A percentile compares a stretch with the other conserved stretches of the same genome.
Evolutionary conservation across 495 filamentous ascomycete species (phyloP).

Genomic region (Clavariopsis aquatica): DNA sequence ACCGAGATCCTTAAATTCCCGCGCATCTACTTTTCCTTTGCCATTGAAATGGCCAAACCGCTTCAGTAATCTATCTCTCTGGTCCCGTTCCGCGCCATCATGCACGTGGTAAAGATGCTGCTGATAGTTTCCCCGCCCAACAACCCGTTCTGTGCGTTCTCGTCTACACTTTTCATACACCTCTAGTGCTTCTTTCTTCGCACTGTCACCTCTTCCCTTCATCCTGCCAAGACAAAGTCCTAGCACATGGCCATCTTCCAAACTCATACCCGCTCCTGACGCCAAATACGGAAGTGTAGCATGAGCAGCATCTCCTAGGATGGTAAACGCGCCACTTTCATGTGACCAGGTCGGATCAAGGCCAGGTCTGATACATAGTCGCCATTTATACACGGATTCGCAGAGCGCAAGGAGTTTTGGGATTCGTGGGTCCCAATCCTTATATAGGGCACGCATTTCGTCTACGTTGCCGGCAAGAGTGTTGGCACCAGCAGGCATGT

Average conservation of each 20-base stretch:
- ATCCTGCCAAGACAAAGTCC: slow-evolving; percentile 47
- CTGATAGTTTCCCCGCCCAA: slow-evolving; percentile 54
- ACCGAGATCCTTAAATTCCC: background rate
- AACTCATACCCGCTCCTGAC: slow-evolving; percentile 30
- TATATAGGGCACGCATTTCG: slow-evolving; percentile 66
- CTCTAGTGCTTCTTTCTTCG: slow-evolving; percentile 48
- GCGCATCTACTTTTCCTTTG: slow-evolving; percentile 8
- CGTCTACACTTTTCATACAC: slow-evolving; percentile 55
- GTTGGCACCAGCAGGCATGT: slow-evolving; percentile 59
- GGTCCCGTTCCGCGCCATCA: slow-evolving; percentile 55
- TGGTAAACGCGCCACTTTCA: slow-evolving; percentile 30
- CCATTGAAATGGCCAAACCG: slow-evolving; percentile 19
- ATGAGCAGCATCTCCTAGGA: slow-evolving; percentile 40
- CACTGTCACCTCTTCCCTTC: slow-evolving; percentile 39
- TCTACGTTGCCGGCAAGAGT: slow-evolving; percentile 61
- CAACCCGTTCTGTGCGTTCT: slow-evolving; percentile 53
- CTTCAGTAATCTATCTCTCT: slow-evolving; percentile 47
- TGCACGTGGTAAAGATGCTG: slow-evolving; percentile 56
- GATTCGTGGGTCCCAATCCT: slow-evolving; percentile 54
- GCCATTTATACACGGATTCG: slow-evolving; percentile 38
- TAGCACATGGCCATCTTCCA: slow-evolving; percentile 35
- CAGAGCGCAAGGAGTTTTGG: slow-evolving; percentile 35
- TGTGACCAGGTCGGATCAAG: slow-evolving; percentile 35
- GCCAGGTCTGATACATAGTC: slow-evolving; percentile 31
- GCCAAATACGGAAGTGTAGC: slow-evolving; percentile 37